phyloP scores from a whole-genome alignment of 441 rosid species.

The Rhodomyrtus psidioides region DNA sequence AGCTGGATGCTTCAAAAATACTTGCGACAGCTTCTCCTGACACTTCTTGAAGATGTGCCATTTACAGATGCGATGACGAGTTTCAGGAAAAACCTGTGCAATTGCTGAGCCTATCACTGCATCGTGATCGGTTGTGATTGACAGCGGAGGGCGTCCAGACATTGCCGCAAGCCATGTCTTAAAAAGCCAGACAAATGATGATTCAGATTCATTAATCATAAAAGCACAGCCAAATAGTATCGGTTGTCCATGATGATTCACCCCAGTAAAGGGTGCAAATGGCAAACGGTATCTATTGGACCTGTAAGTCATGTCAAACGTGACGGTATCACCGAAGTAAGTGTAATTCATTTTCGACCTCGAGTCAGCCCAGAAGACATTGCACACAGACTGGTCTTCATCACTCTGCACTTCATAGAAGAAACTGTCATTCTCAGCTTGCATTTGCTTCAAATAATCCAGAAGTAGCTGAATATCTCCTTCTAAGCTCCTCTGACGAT shows the following conservation, averaged over 20 bases:
- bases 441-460: slow-evolving; percentile 20
- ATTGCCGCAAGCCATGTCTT: slow-evolving; percentile 36
- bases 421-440: slow-evolving; percentile 22
- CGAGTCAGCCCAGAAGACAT: slow-evolving; percentile 40
- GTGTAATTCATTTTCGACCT: slow-evolving; percentile 28
- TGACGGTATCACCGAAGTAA: slow-evolving; percentile 28
- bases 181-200: slow-evolving; percentile 33
- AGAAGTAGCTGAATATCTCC: slow-evolving; percentile 62
- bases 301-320: slow-evolving; percentile 31
- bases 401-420: slow-evolving; percentile 31
- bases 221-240: slow-evolving; percentile 39
- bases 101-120: slow-evolving; percentile 25
- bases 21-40: slow-evolving; percentile 28
- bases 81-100: slow-evolving; percentile 22
- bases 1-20: slow-evolving; percentile 18
- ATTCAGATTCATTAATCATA: slow-evolving; percentile 30
- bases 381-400: slow-evolving; percentile 29
- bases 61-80: slow-evolving; percentile 28
- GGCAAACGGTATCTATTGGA: slow-evolving; percentile 35
- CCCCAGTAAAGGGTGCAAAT: slow-evolving; percentile 31
- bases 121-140: slow-evolving; percentile 29
- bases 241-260: slow-evolving; percentile 33
- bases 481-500: slow-evolving; percentile 11
- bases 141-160: slow-evolving; percentile 24
- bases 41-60: slow-evolving; percentile 34